phyloP scores from a whole-genome alignment of 306 rosid genomes.

The Cucurbita ficifolia region DNA sequence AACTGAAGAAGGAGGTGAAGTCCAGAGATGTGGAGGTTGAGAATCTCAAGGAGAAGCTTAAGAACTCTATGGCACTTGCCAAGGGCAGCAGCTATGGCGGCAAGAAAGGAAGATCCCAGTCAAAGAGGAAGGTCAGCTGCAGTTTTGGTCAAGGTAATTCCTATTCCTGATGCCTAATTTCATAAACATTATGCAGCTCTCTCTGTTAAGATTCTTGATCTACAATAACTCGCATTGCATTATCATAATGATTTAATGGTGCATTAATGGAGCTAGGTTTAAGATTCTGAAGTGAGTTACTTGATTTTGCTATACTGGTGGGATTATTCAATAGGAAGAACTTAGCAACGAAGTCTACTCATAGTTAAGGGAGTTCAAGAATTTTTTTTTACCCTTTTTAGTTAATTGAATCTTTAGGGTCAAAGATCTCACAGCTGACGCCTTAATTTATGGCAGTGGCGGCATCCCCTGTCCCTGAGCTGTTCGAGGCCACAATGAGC shows the following conservation, averaged over 20 bases:
- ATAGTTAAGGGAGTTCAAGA: neutral
- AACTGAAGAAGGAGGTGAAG: conserved; percentile 70
- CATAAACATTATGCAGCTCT: neutral
- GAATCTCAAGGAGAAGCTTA: conserved; percentile 74
- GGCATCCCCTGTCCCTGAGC: conserved; percentile 46
- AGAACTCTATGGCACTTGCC: conserved; percentile 23
- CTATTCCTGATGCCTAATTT: neutral
- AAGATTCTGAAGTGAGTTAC: neutral
- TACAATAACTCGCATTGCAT: neutral
- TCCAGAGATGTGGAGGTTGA: conserved; percentile 60
- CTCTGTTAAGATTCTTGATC: neutral
- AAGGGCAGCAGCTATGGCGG: conserved; percentile 28
- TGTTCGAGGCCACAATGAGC: conserved; percentile 53
- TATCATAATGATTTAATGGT: neutral
- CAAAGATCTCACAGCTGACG: neutral
- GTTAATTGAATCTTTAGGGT: neutral
- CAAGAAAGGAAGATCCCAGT: conserved; percentile 52
- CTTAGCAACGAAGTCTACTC: neutral
- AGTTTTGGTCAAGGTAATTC: conserved; percentile 52
- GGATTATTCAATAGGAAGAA: neutral
- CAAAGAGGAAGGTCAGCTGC: conserved; percentile 47
- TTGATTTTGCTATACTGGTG: neutral
- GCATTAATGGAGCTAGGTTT: neutral
- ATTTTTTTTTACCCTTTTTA: neutral
- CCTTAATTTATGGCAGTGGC: conserved; percentile 25